Percentiles rank a stretch among this genome's conserved stretches.
These are phyloP conservation scores for Papilionanthe hybrid DNA, from an alignment of 116 monocot species.

Conservation along the genomic window DNA sequence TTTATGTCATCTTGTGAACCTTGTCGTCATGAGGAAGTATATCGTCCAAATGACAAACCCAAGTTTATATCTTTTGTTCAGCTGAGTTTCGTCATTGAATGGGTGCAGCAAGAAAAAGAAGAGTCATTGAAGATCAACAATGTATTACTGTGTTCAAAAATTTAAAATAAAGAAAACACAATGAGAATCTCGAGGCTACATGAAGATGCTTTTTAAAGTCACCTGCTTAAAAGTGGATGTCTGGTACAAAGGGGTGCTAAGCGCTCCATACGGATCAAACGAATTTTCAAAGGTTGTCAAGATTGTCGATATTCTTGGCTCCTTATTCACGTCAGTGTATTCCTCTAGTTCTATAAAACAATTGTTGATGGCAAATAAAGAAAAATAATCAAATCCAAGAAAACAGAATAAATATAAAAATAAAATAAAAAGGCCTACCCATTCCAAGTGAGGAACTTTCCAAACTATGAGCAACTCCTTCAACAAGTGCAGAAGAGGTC, in stretches of 20 bases:
- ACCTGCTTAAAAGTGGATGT: slow-evolving; percentile 71
- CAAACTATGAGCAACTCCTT: slow-evolving; percentile 24
- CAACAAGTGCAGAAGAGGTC: slow-evolving; percentile 16
- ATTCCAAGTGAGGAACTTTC: slow-evolving; percentile 12
- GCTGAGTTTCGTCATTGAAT: not conserved
- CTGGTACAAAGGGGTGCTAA: slow-evolving; percentile 63
- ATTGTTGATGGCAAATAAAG: not conserved
- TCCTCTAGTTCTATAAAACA: not conserved
- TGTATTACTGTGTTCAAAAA: not conserved
- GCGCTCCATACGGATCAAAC: slow-evolving; percentile 57
- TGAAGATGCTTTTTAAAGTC: not conserved
- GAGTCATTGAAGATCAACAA: not conserved
- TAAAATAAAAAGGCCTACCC: slow-evolving; percentile 11
- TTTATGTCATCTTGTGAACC: no score
- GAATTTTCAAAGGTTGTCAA: slow-evolving; percentile 49
- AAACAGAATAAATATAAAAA: not conserved
- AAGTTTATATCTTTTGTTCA: no score
- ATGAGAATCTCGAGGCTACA: not conserved
- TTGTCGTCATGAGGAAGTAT: no score
- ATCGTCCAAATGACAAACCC: no score
- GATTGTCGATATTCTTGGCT: slow-evolving; percentile 53
- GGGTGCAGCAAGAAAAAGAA: not conserved
- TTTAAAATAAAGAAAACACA: not conserved
- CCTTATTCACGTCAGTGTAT: slow-evolving; percentile 30
- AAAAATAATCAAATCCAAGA: not conserved